These are phyloP conservation scores for Podaxis sp. DNA, from an alignment of 768 basidiomycete genomes.

Conservation along the genomic window DNA sequence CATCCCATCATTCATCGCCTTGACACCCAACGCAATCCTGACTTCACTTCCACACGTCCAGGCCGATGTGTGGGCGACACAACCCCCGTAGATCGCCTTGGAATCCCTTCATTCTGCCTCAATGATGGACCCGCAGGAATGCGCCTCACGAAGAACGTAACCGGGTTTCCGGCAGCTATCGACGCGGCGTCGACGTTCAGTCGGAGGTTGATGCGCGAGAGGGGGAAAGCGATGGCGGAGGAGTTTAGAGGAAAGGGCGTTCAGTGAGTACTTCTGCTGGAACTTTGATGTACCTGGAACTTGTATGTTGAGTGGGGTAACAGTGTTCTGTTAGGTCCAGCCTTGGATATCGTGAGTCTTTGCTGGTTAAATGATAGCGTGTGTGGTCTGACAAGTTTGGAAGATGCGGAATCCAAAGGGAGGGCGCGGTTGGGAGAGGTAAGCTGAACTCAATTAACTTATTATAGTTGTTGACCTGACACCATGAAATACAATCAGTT, in stretches of 20 bases:
- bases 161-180: constrained; percentile 60
- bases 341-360: constrained; percentile 50
- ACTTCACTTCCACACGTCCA: constrained; percentile 16
- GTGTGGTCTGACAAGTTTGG: not conserved
- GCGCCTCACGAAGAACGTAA: constrained; percentile 42
- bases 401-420: constrained; percentile 55
- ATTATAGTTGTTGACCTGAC: not conserved
- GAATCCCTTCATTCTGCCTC: constrained; percentile 46
- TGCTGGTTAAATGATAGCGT: not conserved
- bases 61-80: constrained; percentile 51
- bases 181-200: constrained; percentile 54
- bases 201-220: constrained; percentile 58
- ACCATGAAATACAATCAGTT: constrained; percentile 27
- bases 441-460: not conserved
- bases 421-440: constrained; percentile 52
- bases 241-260: constrained; percentile 74
- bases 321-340: constrained; percentile 51
- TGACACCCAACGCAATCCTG: no score
- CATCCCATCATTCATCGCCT: no score
- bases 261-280: constrained; percentile 29
- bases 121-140: constrained; percentile 51
- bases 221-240: constrained; percentile 62
- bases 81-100: constrained; percentile 37
- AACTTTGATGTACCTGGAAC: no score
- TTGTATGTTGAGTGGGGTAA: not conserved